Evolutionary conservation across 768 basidiomycete species (phyloP).

Genomic region (Agrocybe praecox): DNA sequence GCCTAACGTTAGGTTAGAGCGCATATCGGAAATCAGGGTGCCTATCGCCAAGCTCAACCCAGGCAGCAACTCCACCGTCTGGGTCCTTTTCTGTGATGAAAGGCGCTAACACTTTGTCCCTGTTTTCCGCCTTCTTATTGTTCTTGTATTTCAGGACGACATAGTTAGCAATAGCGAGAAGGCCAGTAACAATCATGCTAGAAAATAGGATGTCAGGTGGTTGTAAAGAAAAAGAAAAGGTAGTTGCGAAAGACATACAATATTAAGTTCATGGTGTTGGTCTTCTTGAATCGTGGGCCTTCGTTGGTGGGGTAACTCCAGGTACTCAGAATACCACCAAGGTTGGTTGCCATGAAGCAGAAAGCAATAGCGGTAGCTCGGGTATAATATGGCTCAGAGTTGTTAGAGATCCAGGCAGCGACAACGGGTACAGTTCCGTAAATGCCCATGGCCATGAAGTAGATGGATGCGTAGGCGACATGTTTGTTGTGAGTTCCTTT

Average conservation of each 20-base stretch:
- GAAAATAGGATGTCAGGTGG: conserved; percentile 21
- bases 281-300: conserved; percentile 33
- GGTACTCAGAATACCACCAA: conserved; percentile 41
- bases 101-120: conserved; percentile 29
- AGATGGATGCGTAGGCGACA: conserved; percentile 31
- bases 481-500: conserved; percentile 25
- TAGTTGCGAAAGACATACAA: conserved; percentile 25
- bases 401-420: conserved; percentile 37
- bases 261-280: conserved; percentile 33
- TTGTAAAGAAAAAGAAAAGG: not conserved
- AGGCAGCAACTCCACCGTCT: conserved; percentile 28
- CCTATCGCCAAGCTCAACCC: conserved; percentile 34
- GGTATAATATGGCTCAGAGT: conserved; percentile 36
- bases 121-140: conserved; percentile 20
- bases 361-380: conserved; percentile 34
- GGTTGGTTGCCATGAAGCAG: conserved; percentile 32
- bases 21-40: conserved; percentile 38
- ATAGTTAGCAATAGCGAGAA: conserved; percentile 20
- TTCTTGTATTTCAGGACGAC: conserved; percentile 29
- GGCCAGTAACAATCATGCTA: conserved; percentile 9
- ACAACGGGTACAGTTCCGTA: conserved; percentile 30
- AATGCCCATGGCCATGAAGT: conserved; percentile 31
- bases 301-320: conserved; percentile 39
- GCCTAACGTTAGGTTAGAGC: conserved; percentile 11
- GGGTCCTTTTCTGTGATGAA: conserved; percentile 29